Base-by-base conservation (phyloP, 306 rosid species). In the Trichosanthes cucumerina region DNA sequence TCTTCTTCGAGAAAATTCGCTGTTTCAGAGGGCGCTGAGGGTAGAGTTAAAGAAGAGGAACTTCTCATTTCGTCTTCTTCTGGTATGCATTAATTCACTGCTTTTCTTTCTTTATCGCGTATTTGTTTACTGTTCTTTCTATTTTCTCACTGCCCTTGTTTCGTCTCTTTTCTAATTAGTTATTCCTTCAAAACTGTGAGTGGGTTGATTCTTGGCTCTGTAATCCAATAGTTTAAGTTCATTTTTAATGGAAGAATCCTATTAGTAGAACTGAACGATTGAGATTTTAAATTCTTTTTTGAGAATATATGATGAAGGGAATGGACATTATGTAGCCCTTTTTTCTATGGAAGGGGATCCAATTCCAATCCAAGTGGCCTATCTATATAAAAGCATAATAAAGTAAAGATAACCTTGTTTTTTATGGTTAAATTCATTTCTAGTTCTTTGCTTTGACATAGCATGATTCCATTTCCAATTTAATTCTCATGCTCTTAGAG, bases 1-100 rank as follows among this genome's bases (percentile, higher is more conserved):
- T 56, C 81, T 83, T 50, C 77, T 7, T 83, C 89, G 39, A 90
- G 79, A 84, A 84, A 85, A 23, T n/a, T 56, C 80, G 89, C 91
- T 73, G 93, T 81, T 75, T 86, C 98, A 10, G 92, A 87, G 75
- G 83, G 86, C 14, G 58, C 93, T 54, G 91, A 87, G 66, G 70
- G 86, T 59, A 85, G 88, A 62, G 16, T 89, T 53, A 63, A 83
- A 36, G 92, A 84, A 72, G 88, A 89, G 47, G 93, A 86, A 54
- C 56, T 84, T 72, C 15, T 72, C 36, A 72, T 90, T 83, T 26
- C 80, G 52, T 82, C 90, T 60, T 58, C 80, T 68, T 87, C 96
- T 63, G 92, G 93, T 91, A 76, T 82, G 82, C 60, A 8, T 56
- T 19, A 1, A 59, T 33, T 2, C 57, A 28, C 31, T 31, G 52